A percentile compares a stretch with the other conserved stretches of the same genome.
Evolutionary conservation across 345 rosid species (phyloP).

Genomic region (Anacardium occidentale): DNA sequence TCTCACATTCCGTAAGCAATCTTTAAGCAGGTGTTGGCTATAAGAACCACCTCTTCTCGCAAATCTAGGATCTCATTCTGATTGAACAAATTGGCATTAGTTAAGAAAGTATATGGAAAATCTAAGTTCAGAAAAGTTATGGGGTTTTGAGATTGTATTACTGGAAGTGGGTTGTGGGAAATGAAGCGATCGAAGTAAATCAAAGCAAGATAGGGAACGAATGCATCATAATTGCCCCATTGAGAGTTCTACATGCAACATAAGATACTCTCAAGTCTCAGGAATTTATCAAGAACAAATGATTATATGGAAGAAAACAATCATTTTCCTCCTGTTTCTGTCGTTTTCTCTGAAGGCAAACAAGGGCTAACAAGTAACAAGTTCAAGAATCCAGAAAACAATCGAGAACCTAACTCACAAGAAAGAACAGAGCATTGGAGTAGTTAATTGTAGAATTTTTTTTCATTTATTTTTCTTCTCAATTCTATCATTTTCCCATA

Average conservation of each 20-base stretch:
- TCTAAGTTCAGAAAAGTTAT: not conserved
- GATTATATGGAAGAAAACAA: too few species aligned
- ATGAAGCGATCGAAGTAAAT: constrained; percentile 10
- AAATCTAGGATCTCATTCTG: not conserved
- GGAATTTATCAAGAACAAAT: not conserved
- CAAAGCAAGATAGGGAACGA: constrained; percentile 11
- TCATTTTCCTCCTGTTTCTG: not conserved
- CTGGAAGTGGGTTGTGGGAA: not conserved
- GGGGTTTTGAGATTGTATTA: not conserved
- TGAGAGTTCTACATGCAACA: not conserved
- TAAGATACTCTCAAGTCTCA: not conserved
- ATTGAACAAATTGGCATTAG: not conserved
- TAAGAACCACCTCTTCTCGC: not conserved
- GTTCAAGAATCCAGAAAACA: not conserved
- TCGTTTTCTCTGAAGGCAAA: not conserved
- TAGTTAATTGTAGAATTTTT: too few species aligned
- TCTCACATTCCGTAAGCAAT: not conserved
- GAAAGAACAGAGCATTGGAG: too few species aligned
- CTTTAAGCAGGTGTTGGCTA: not conserved
- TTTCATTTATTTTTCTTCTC: too few species aligned
- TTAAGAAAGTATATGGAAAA: not conserved
- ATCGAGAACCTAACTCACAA: too few species aligned
- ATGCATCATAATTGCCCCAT: not conserved
- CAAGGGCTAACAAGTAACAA: not conserved
- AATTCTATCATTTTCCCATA: not conserved